phyloP scores from a whole-genome alignment of 2,329 filamentous ascomycete genomes.

The Nigrospora oryzae region DNA sequence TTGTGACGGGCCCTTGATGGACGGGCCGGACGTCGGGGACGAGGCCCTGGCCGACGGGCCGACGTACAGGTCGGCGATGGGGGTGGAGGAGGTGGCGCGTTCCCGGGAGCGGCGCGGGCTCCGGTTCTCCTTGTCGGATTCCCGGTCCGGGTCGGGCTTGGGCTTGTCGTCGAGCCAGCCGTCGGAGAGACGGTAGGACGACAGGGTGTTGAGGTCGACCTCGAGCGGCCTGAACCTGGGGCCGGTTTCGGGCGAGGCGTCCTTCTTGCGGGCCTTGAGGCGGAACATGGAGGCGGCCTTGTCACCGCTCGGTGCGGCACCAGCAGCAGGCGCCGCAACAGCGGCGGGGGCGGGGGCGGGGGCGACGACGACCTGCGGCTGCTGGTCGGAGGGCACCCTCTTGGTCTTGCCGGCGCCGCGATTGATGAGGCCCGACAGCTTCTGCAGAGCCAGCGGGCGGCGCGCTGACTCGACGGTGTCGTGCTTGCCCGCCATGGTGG shows the following conservation, averaged over 20 bases:
- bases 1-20: neutral
- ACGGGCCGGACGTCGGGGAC: neutral
- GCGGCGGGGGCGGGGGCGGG: too few species aligned
- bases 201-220: slow-evolving; percentile 6
- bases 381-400: neutral
- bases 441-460: slow-evolving; percentile 4
- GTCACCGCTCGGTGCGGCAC: neutral
- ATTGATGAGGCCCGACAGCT: slow-evolving; percentile 8
- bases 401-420: slow-evolving; percentile 4
- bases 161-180: slow-evolving; percentile 5
- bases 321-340: too few species aligned
- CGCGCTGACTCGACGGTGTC: slow-evolving; percentile 4
- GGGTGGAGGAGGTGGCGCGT: slow-evolving; percentile 1
- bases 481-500: slow-evolving; percentile 5
- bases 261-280: slow-evolving; percentile 5
- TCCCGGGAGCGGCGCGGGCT: neutral
- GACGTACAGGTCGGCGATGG: slow-evolving; percentile 6
- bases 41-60: neutral
- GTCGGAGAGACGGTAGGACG: slow-evolving; percentile 4
- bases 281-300: slow-evolving; percentile 4
- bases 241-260: slow-evolving; percentile 1
- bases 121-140: neutral
- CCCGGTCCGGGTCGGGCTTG: neutral
- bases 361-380: neutral
- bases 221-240: slow-evolving; percentile 6